Base-by-base conservation (phyloP, 2,329 filamentous ascomycete genomes). In the Penicillium sp. region DNA sequence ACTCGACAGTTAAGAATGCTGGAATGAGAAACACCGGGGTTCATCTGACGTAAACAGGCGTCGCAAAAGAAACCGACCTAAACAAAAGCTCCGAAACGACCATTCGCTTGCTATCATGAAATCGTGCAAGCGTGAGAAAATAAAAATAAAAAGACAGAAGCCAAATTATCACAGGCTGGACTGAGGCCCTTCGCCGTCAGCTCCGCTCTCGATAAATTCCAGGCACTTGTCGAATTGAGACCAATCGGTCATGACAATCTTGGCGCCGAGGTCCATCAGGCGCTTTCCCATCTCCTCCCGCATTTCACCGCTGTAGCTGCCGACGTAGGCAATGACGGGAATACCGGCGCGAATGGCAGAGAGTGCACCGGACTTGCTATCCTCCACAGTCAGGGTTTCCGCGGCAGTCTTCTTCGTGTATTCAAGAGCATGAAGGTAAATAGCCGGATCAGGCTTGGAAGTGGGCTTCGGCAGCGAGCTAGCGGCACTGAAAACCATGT, bases 401-500 rank as follows among this genome's bases (percentile, higher is more conserved):
- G 77, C 76, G 1, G 89, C 77, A 64, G 81, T 82, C 74, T 87
- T 87, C 55, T 86, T 87, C 46, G 95, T 80, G 68, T 83, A 76
- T 74, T 90, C 76, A 68, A 91, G 82, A 20, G 91, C 88, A 70
- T 87, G 81, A 58, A 90, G 74, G 77, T 96, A 96, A 74, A 96
- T 87, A 61, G 89, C 89, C 16, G 92, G 91, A 74, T 95, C 89
- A 14, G 91, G 91, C 82, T 96, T 96, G 73, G 85, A 89, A 49
- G 89, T 92, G n/a, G 91, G 91, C 66, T 79, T 83, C 51, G 82
- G 77, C 62, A 96, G 81, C 52, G 86, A 90, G 28, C 86, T 89
- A 51, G 90, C 90, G 49, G 91, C 91, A 40, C 86, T 90, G 81
- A 88, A 96, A 69, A 95, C 81, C 61, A 85, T 80, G 62, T 89